phyloP scores from a whole-genome alignment of 306 rosid species.

The Astragalus membranaceus region DNA sequence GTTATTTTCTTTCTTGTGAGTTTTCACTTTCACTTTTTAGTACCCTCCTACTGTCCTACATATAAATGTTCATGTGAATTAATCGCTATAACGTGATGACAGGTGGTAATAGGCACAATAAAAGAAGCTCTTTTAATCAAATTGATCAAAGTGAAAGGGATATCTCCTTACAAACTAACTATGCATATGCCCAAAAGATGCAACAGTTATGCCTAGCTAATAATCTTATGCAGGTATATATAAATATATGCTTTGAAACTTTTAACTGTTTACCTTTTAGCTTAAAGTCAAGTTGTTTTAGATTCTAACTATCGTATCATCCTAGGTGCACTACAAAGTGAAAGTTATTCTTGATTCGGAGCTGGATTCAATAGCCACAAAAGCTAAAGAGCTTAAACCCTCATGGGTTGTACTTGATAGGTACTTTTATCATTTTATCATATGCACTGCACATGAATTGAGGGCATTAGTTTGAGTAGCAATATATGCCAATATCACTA shows the following conservation, averaged over 20 bases:
- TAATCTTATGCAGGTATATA: constrained; percentile 18
- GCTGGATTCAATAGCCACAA: constrained; percentile 3
- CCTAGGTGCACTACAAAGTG: constrained; percentile 15
- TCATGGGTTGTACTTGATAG: constrained; percentile 28
- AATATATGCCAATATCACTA: not conserved
- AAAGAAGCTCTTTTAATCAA: not conserved
- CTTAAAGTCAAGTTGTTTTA: not conserved
- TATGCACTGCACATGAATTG: not conserved
- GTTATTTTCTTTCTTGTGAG: constrained; percentile 16
- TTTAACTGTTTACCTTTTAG: not conserved
- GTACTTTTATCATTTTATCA: not conserved
- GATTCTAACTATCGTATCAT: not conserved
- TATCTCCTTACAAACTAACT: not conserved
- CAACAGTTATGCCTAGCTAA: constrained; percentile 17
- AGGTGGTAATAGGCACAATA: not conserved
- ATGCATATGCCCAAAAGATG: not conserved
- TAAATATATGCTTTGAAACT: not conserved
- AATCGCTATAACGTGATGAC: not conserved
- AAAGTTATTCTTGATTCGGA: constrained; percentile 16
- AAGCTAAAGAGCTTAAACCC: constrained; percentile 16
- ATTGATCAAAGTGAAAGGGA: constrained; percentile 1
- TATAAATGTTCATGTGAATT: not conserved
- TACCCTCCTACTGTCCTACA: not conserved
- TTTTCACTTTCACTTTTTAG: not conserved
- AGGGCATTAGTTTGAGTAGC: not conserved